Base-by-base conservation (phyloP, 2,329 filamentous ascomycete species). In the Cadophora sp. region DNA sequence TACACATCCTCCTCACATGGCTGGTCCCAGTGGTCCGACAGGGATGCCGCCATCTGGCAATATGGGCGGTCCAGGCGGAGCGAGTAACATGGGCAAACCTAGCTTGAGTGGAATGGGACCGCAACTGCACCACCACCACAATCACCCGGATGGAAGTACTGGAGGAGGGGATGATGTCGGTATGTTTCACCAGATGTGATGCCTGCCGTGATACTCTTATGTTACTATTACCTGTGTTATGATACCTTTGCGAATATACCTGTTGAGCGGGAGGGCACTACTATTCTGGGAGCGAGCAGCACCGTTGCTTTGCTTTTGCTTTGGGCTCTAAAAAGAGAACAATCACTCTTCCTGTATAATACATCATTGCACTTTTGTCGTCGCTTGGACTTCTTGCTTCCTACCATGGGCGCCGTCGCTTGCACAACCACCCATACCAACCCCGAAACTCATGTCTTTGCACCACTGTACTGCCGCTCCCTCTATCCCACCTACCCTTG, bases 151-250 rank as follows among this genome's bases (percentile, higher is more conserved):
- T 78, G 90, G 88, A 78, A 85, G 83, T 78, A 84, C 84, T 75
- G 87, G 87, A 78, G 85, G 87, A 80, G 88, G 87, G 81, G 93
- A 89, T 80, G 86, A 96, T 88, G 94, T 94, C 89, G 94, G 94
- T 97, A 97, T 96, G 94, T 97, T 94, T 77, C 76, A 78, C 86
- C 92, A 94, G 85, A 93, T 96, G 90, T 96, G 74, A 76, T 75
- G 68, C 62, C 56, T 70, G 68, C 64, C 65, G 68, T 72, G 89
- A 93, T 86, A 67, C 53, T 68, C 62, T 69, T 70, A 64, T 74
- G 71, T 73, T 75, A 74, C 73, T 74, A 72, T 70, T 74, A 73
- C 63, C 71, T 73, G 69, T 76, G 73, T 72, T 76, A 76, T 75
- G 70, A 70, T 67, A 69, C 67, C 67, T 69, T 69, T 66, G 61